Base-by-base conservation (phyloP, 2,329 filamentous ascomycete species). In the Dactylellina cionopaga region DNA sequence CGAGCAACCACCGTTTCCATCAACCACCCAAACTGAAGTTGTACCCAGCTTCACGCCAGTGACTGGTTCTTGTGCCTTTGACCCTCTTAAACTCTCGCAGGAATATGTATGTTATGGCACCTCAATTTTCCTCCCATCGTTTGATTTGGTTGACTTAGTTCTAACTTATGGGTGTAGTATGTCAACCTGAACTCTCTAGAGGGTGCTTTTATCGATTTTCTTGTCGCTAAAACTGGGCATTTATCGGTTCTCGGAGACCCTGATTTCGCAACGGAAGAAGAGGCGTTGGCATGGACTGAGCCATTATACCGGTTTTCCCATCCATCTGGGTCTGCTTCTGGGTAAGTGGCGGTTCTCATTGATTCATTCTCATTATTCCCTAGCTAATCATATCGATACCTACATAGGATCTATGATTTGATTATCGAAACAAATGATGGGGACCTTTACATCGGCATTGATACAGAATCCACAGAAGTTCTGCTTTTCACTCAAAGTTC, bases 191-290 rank as follows among this genome's bases (percentile, higher is more conserved):
- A 29, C 6, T 39, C 27, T 4, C 10, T 17, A 5, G 41, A 39
- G 10, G 41, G 47, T 43, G 25, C 3, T 9, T 33, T 17, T 15
- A 47, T 9, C 13, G 55, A 59, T 19, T 59, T 59, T 31, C 27
- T 41, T 13, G 55, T 59, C 3, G 2, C 5, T 9, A 41, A 41
- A 41, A 10, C 43, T 11, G 29, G 29, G 2, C 27, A 35, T 25
- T 22, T 59, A 17, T 13, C 29, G 13, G 2, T 25, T 10, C 29
- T 15, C 13, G 41, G 29, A 0, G 55, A 47, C 29, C 54, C 37
- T 5, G 19, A 59, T 27, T 59, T 59, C 13, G 55, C 9, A 24
- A 59, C 55, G 2, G 55, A 59, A 19, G 55, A 59, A 13, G 55
- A 59, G 27, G 55, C 55, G 10, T 11, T 35, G 15, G 55, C 55